Conservation (phyloP, 2,329 filamentous ascomycete genomes). For the Sclerotinia glacialis region DNA sequence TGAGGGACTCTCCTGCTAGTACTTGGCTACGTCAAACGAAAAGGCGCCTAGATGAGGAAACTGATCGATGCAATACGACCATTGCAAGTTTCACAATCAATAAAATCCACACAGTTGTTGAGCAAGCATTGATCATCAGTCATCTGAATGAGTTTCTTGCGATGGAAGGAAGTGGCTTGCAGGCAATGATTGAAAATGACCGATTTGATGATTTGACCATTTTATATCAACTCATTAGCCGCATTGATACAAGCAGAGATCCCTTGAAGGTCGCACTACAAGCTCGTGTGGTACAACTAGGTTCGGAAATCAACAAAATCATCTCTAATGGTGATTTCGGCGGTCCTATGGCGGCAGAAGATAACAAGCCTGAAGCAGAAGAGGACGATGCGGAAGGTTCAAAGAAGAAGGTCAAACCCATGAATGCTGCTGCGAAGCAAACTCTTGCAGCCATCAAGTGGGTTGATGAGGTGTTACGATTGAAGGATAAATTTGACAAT, state of each 20-base stretch:
- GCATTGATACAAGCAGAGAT: conserved; percentile 72
- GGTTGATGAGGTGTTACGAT: conserved; percentile 82
- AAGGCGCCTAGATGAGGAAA: conserved; percentile 74
- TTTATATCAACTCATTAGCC: conserved; percentile 73
- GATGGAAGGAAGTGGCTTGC: conserved; percentile 80
- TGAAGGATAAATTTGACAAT: conserved; percentile 87
- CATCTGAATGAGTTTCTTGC: conserved; percentile 80
- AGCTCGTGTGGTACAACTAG: conserved; percentile 73
- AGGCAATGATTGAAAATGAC: conserved; percentile 90
- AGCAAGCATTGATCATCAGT: conserved; percentile 72
- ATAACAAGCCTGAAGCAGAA: conserved; percentile 46
- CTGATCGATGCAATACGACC: conserved; percentile 77
- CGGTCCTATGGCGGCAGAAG: conserved; percentile 33
- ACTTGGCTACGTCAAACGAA: conserved; percentile 77
- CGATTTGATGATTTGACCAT: conserved; percentile 73
- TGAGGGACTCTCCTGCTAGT: conserved; percentile 76
- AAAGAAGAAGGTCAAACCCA: conserved; percentile 48
- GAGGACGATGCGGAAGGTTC: conserved; percentile 37
- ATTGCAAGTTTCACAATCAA: conserved; percentile 68
- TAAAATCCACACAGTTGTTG: conserved; percentile 74
- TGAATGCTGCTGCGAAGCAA: conserved; percentile 67
- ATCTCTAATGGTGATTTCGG: conserved; percentile 57
- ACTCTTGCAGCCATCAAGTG: conserved; percentile 88
- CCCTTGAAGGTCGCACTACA: conserved; percentile 70
- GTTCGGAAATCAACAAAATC: conserved; percentile 74